phyloP scores from a whole-genome alignment of 1,139 yeast genomes.

The Yamadazyma jaroonii region DNA sequence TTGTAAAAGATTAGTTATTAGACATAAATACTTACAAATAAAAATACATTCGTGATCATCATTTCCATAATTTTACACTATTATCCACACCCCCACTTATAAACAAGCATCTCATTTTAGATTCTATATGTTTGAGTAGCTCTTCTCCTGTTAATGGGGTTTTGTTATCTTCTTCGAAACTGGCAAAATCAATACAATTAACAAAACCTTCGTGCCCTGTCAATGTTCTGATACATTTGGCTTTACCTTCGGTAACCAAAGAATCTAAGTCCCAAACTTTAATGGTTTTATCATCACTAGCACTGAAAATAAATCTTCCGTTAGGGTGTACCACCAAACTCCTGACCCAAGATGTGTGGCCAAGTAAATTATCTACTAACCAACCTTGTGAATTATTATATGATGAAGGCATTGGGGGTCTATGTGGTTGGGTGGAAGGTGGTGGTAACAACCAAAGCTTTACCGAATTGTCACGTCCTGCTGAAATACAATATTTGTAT shows the following conservation, averaged over 20 bases:
- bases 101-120: constrained; percentile 53
- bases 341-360: constrained; percentile 89
- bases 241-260: constrained; percentile 41
- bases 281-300: constrained; percentile 77
- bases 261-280: constrained; percentile 74
- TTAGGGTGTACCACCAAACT: constrained; percentile 70
- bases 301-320: constrained; percentile 68
- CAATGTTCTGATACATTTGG: constrained; percentile 48
- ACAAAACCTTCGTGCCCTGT: constrained; percentile 71
- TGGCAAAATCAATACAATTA: constrained; percentile 58
- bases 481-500: constrained; percentile 70
- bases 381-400: constrained; percentile 58
- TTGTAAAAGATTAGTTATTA: constrained; percentile 7
- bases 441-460: constrained; percentile 76
- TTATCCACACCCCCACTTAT: constrained; percentile 63
- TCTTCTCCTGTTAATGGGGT: constrained; percentile 13
- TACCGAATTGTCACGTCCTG: constrained; percentile 76
- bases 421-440: constrained; percentile 52
- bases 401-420: constrained; percentile 55
- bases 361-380: constrained; percentile 52
- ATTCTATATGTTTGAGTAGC: constrained; percentile 27
- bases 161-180: constrained; percentile 24
- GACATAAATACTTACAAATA: constrained; percentile 3
- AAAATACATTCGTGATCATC: constrained; percentile 2
- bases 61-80: constrained; percentile 52